These are phyloP conservation scores for Penicillium freii DNA, from an alignment of 2,329 filamentous ascomycete genomes.

Conservation along the genomic window DNA sequence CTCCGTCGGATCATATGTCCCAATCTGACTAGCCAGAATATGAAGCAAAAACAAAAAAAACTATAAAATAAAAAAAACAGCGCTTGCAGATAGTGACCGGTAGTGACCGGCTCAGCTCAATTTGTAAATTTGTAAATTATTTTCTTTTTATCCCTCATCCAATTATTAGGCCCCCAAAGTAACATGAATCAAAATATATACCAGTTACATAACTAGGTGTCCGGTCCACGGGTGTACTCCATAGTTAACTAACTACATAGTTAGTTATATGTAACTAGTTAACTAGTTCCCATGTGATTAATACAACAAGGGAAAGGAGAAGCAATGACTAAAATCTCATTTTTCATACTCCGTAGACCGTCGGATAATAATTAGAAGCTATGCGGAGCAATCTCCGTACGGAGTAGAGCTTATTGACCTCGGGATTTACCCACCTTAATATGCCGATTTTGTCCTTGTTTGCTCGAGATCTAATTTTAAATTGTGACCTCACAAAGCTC, in stretches of 20 bases:
- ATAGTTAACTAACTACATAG: too few relatives aligned
- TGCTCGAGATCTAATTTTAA: background rate
- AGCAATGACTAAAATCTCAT: too few relatives aligned
- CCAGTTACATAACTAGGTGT: too few relatives aligned
- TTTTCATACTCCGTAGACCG: background rate
- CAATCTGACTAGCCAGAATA: constrained; percentile 3
- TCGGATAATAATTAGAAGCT: background rate
- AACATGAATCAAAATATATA: background rate
- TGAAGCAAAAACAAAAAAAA: background rate
- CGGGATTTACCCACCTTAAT: background rate
- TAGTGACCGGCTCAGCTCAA: background rate
- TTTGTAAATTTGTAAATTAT: background rate
- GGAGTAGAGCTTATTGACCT: background rate
- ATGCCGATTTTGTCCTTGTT: background rate
- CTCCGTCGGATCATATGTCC: background rate
- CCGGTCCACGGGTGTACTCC: background rate
- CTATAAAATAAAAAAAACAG: background rate
- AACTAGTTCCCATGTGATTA: background rate
- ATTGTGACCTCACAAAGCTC: too few relatives aligned
- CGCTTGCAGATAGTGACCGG: background rate
- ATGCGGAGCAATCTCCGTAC: background rate
- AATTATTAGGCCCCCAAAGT: background rate
- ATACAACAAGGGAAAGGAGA: background rate
- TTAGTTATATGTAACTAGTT: too few relatives aligned
- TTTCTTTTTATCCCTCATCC: background rate